Conservation (phyloP, 2,329 filamentous ascomycete genomes). For the Exophiala phaeomuriformis region DNA sequence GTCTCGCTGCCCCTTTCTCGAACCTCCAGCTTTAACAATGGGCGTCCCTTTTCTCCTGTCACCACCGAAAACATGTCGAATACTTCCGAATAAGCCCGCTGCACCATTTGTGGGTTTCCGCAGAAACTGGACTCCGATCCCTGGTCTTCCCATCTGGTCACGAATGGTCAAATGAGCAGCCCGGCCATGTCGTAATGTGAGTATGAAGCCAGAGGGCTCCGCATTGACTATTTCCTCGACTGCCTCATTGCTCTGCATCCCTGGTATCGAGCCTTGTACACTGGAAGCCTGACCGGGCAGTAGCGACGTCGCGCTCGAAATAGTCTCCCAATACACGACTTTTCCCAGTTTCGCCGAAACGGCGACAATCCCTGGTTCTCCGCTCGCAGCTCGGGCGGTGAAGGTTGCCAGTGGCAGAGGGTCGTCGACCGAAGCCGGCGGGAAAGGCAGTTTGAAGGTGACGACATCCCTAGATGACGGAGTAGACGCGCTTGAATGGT, state of each 20-base stretch:
- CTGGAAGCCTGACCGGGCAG: conserved; percentile 74
- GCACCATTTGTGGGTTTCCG: conserved; percentile 52
- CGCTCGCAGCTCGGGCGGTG: conserved; percentile 68
- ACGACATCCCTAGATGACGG: conserved; percentile 65
- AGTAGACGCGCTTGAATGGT: conserved; percentile 53
- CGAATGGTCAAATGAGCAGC: conserved; percentile 79
- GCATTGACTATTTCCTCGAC: conserved; percentile 72
- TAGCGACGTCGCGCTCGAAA: conserved; percentile 78
- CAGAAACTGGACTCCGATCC: conserved; percentile 70
- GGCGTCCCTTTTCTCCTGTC: conserved; percentile 69
- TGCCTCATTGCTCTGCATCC: conserved; percentile 70
- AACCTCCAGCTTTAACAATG: conserved; percentile 63
- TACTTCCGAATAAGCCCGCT: conserved; percentile 71
- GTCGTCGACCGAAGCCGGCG: conserved; percentile 58
- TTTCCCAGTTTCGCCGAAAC: conserved; percentile 77
- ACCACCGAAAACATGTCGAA: conserved; percentile 66
- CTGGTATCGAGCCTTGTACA: conserved; percentile 65
- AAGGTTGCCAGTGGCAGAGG: conserved; percentile 75
- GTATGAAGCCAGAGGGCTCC: conserved; percentile 78
- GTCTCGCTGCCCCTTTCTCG: conserved; percentile 74
- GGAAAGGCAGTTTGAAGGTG: conserved; percentile 69
- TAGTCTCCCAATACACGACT: conserved; percentile 91
- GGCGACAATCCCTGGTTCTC: conserved; percentile 77
- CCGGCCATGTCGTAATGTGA: conserved; percentile 77
- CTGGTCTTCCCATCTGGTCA: conserved; percentile 78